Evolutionary conservation across 2,329 filamentous ascomycete genomes (phyloP).

Genomic region (Hypoxylon sp.): DNA sequence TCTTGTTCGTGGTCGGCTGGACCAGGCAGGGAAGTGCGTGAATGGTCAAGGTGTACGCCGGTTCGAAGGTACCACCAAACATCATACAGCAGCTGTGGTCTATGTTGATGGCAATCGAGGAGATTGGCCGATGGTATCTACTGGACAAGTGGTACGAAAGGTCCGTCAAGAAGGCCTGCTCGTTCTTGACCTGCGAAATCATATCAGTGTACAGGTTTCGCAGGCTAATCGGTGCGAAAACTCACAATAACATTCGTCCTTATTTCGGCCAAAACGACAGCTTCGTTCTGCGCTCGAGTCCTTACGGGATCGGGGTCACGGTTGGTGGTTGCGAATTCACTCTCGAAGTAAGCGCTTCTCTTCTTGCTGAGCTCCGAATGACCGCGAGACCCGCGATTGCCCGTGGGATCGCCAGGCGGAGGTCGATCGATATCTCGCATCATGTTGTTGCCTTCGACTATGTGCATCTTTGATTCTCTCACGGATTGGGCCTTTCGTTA

Average conservation of each 20-base stretch:
- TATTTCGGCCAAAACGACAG: constrained; percentile 72
- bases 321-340: constrained; percentile 55
- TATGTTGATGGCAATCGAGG: constrained; percentile 80
- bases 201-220: constrained; percentile 20
- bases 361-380: constrained; percentile 52
- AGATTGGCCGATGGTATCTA: constrained; percentile 79
- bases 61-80: constrained; percentile 79
- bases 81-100: constrained; percentile 80
- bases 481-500: constrained; percentile 50
- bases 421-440: constrained; percentile 56
- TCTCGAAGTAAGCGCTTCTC: constrained; percentile 61
- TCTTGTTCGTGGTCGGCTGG: constrained; percentile 80
- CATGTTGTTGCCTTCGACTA: constrained; percentile 54
- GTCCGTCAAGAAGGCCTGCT: constrained; percentile 79
- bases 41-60: constrained; percentile 82
- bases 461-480: constrained; percentile 44
- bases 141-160: constrained; percentile 78
- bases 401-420: constrained; percentile 54
- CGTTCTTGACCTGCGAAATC: constrained; percentile 72
- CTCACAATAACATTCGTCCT: constrained; percentile 73
- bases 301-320: constrained; percentile 52
- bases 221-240: constrained; percentile 20
- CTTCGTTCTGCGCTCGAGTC: constrained; percentile 64
- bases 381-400: constrained; percentile 49
- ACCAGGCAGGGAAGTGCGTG: constrained; percentile 76